These are phyloP conservation scores for Suhomyces maxii DNA, from an alignment of 1,139 yeast species.

Conservation along the genomic window DNA sequence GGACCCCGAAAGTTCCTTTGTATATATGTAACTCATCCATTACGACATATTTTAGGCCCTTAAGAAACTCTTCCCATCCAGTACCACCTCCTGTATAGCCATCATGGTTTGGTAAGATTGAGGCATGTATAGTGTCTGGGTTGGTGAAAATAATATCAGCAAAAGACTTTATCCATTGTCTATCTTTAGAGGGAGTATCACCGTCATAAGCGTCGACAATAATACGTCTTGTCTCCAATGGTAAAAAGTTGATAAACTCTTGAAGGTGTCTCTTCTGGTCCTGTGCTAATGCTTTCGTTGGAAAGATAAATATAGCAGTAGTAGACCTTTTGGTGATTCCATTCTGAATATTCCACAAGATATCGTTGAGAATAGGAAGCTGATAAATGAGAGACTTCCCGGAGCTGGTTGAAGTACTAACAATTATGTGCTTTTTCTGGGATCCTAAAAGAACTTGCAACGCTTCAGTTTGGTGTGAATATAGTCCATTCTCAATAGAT, in stretches of 20 bases:
- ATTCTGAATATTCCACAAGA: slow-evolving; percentile 40
- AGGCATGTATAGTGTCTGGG: slow-evolving; percentile 90
- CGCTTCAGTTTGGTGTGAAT: slow-evolving; percentile 82
- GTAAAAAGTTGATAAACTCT: slow-evolving; percentile 52
- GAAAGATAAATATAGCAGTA: slow-evolving; percentile 86
- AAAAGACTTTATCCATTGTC: slow-evolving; percentile 53
- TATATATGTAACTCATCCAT: slow-evolving; percentile 91
- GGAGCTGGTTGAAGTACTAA: slow-evolving; percentile 91
- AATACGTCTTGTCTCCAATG: slow-evolving; percentile 33
- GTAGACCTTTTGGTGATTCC: slow-evolving; percentile 23
- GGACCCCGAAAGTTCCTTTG: slow-evolving; percentile 87
- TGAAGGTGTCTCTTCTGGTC: slow-evolving; percentile 84
- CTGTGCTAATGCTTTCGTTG: slow-evolving; percentile 96
- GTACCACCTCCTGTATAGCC: slow-evolving; percentile 15
- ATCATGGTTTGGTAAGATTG: slow-evolving; percentile 73
- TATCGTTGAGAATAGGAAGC: slow-evolving; percentile 70
- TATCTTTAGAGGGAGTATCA: slow-evolving; percentile 65
- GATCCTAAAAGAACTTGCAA: slow-evolving; percentile 54
- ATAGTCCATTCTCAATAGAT: slow-evolving; percentile 51
- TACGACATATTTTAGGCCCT: slow-evolving; percentile 67
- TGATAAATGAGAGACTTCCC: slow-evolving; percentile 94
- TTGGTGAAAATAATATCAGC: slow-evolving; percentile 88
- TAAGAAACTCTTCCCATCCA: slow-evolving; percentile 70
- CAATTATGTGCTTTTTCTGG: slow-evolving; percentile 59
- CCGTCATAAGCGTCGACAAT: slow-evolving; percentile 87